Conservation (phyloP, 148 eudicot genomes). For the Amaranthus hypochondriacus region DNA sequence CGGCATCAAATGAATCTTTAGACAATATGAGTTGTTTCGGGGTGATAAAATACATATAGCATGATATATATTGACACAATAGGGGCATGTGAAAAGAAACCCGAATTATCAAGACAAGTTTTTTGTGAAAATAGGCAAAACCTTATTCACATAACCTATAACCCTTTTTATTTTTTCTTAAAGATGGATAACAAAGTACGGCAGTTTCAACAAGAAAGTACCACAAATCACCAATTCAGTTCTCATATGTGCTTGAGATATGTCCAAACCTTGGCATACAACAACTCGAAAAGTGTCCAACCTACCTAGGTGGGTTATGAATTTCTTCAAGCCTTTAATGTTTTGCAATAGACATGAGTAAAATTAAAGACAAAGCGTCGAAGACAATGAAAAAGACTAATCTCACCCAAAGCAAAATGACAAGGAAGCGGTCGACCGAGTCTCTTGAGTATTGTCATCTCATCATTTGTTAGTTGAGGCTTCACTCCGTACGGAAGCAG, state of each 20-base stretch:
- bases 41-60: background rate
- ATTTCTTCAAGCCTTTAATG: background rate
- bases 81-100: background rate
- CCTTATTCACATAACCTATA: background rate
- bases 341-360: background rate
- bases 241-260: background rate
- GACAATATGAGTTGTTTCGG: background rate
- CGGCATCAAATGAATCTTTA: background rate
- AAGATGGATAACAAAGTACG: background rate
- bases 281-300: background rate
- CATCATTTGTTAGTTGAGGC: conserved; percentile 79
- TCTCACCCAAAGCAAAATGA: conserved; percentile 88
- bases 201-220: background rate
- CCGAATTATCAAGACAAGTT: background rate
- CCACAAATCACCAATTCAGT: background rate
- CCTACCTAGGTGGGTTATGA: background rate
- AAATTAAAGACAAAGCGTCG: background rate
- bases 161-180: background rate
- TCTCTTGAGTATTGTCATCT: conserved; percentile 80
- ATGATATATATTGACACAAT: background rate
- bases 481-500: conserved; percentile 93
- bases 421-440: conserved; percentile 91
- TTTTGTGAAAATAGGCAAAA: background rate
- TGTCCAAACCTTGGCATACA: background rate
- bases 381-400: background rate